Evolutionary conservation across 164 flowering plant species (phyloP), one percentile per base, ranked within the genome.

Genomic region (Nymphaea colorata): DNA sequence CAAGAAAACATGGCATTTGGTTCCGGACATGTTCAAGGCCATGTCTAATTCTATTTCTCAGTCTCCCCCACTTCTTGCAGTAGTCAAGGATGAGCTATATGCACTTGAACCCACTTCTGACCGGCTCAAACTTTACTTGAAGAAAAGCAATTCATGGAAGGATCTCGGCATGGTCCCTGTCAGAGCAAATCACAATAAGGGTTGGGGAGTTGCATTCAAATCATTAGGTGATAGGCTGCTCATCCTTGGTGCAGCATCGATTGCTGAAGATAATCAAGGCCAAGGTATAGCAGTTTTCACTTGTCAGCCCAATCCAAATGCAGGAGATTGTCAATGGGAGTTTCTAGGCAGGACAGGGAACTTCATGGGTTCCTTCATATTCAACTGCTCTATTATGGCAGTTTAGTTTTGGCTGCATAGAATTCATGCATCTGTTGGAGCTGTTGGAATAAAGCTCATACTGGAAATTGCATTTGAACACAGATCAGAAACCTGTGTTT

Each of bases 141-240:
- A 88, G 82, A 68, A 5, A 53, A 82, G 70, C 65, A 90, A 86
- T n/a, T 69, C 78, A 5, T 92, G 98, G 98, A 88, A 73, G 79
- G 79, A 64, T 14, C 41, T 90, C 41, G 96, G 98, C 5, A 67
- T 59, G 4, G 90, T 81, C 4, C 98, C 98, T 0, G 87, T 90
- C 2, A 74, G 83, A 68, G 93, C 98, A 4, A 90, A 85, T 75
- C 75, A 70, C 18, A 71, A 75, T 47, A 70, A 73, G 66, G 98
- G 98, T 12, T 92, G 98, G 96, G 98, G 98, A 14, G 82, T 92
- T 8, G 98, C 96, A 3, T 92, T 92, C 73, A 90, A 88, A 81
- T 84, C 98, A 0, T 71, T 88, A 59, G 98, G 96, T 2, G 74
- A 85, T 63, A 82, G 85, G 75, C 71, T 92, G 55, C 83, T 92